Base-by-base conservation (phyloP, 139 green algal species). In the Pseudopediastrum boryanum region DNA sequence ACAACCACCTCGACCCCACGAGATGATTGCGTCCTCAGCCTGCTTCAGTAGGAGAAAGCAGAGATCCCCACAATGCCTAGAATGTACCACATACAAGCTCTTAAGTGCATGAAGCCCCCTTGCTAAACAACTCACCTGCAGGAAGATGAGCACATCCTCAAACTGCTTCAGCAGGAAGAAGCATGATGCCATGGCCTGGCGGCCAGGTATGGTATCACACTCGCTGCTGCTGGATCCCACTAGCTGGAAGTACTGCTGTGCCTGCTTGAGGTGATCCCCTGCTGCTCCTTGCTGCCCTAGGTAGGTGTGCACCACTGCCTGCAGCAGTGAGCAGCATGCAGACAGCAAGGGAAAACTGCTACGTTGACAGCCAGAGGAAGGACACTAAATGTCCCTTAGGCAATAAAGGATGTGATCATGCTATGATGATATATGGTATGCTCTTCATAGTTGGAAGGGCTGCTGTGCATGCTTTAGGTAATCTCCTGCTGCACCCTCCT, bases 161-260 rank as follows among this genome's bases (percentile, higher is more conserved):
- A 89, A 95, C 83, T 92, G 91, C 74, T 88, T 85, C 44, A 92
- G 81, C 64, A 97, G 85, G 86, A 95, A 94, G 87, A 96, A 94
- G 82, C 89, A 93, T 12, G 71, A 88, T 0, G 94, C 91, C 92
- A 96, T 96, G 86, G 90, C 95, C 83, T 97, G 94, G 13, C 94
- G 76, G 39, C 92, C 91, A 7, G 92, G 91, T 23, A 97, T 95
- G 54, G 94, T 97, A 80, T 97, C 93, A 51, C 91, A 94, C 78
- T 97, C 93, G 43, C 62, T 86, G 12, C 84, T 74, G 38, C 81
- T 91, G 52, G 84, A 82, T 46, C 93, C 93, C 4, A 92, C 78
- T n/a, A 96, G 75, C 72, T 93, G 88, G 74, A 95, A 95, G 89
- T 91, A 93, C 80, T 94, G 87, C 75, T 95, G 92, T 39, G 92